A percentile compares a stretch with the other conserved stretches of the same genome.
These are phyloP conservation scores for Phytophthora brassicae DNA, from an alignment of 352 stramenopile species.

Conservation along the genomic window DNA sequence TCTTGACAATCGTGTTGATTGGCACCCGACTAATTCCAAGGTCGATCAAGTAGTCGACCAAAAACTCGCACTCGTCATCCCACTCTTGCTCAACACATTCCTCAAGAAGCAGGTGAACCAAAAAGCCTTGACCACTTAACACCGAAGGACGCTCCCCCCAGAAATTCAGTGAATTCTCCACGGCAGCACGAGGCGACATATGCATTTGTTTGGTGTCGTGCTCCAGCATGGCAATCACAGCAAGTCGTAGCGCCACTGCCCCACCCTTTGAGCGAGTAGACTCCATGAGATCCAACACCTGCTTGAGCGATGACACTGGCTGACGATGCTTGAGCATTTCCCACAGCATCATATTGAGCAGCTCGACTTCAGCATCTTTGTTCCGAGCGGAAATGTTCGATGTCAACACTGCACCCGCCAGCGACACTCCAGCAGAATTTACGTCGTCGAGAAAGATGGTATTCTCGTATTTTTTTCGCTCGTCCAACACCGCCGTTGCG, in stretches of 20 bases:
- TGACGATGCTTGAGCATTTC: constrained; percentile 52
- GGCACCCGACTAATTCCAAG: constrained; percentile 27
- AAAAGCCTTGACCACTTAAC: constrained; percentile 41
- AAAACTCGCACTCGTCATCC: constrained; percentile 33
- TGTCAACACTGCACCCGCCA: constrained; percentile 8
- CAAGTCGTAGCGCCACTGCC: constrained; percentile 36
- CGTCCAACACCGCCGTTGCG: constrained; percentile 12
- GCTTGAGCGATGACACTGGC: constrained; percentile 30
- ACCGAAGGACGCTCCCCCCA: constrained; percentile 40
- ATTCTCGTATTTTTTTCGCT: constrained; percentile 25
- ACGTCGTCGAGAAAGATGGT: constrained; percentile 19
- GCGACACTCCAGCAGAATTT: constrained; percentile 10
- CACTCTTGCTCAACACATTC: constrained; percentile 34
- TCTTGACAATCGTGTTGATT: constrained; percentile 32
- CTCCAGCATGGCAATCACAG: constrained; percentile 35
- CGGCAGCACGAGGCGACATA: constrained; percentile 20
- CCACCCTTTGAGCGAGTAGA: constrained; percentile 26
- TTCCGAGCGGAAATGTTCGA: constrained; percentile 13
- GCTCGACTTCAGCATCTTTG: constrained; percentile 30
- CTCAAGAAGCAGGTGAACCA: constrained; percentile 49
- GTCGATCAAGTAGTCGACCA: constrained; percentile 36
- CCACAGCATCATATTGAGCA: constrained; percentile 55
- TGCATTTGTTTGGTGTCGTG: constrained; percentile 31
- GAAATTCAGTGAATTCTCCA: constrained; percentile 39
- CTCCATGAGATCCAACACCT: constrained; percentile 51